Conservation (phyloP, 2,329 filamentous ascomycete species). For the Aspergillus udagawae region DNA sequence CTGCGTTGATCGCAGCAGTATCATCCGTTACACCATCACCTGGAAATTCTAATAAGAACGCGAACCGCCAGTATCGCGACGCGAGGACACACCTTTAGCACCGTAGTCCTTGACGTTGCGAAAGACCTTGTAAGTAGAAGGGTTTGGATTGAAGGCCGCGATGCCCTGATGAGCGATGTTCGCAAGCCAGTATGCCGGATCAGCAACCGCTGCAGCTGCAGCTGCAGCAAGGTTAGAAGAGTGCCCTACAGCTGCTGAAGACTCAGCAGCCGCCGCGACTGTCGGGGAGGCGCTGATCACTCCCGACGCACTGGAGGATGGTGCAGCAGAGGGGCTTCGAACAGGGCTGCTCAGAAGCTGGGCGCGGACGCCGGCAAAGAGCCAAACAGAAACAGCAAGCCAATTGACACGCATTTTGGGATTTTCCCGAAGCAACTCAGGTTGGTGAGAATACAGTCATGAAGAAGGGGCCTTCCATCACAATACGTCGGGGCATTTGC, state of each 20-base stretch:
- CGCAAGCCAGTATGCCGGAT: constrained; percentile 27
- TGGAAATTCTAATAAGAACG: constrained; percentile 8
- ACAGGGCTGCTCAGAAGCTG: not conserved
- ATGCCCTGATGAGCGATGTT: constrained; percentile 31
- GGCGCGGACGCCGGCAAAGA: not conserved
- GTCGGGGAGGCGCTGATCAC: not conserved
- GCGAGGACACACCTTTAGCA: constrained; percentile 20
- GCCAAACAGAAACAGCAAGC: not conserved
- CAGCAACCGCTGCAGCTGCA: not conserved
- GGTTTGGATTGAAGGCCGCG: constrained; percentile 24
- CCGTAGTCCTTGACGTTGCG: constrained; percentile 32
- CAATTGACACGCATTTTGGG: not conserved
- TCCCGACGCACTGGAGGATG: not conserved
- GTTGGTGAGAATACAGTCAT: not conserved
- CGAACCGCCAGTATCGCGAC: not conserved
- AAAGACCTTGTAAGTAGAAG: constrained; percentile 23
- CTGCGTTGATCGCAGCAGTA: constrained; percentile 52
- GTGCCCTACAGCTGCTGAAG: not conserved
- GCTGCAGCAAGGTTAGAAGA: not conserved
- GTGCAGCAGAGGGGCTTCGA: not conserved
- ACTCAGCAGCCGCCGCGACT: not conserved
- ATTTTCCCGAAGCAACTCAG: not conserved
- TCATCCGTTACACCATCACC: constrained; percentile 52
- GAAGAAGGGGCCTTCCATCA: not conserved
- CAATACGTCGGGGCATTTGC: not conserved